Base-by-base conservation (phyloP, 2,329 filamentous ascomycete species). In the Fusarium paranaense region DNA sequence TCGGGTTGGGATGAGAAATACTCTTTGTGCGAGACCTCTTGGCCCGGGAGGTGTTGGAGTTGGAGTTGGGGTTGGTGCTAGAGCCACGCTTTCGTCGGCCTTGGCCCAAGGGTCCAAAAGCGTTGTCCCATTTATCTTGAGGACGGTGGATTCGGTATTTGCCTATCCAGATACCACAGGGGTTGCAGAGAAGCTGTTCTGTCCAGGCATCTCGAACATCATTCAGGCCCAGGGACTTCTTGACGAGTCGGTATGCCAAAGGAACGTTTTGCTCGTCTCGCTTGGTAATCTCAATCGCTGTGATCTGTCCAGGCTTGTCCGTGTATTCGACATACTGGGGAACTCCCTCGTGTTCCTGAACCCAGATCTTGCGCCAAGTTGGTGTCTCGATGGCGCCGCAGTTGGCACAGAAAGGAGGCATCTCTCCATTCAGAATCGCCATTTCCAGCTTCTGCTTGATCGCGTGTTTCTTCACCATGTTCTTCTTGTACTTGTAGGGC, bases 361-460 rank as follows among this genome's bases (percentile, higher is more conserved):
- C 91, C 88, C 93, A 98, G 14, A 97, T 94, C 79, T 96, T 97
- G 69, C 97, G 92, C 97, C 97, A 99, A 0, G 96, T 98, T 0
- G 96, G 94, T 1, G 97, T 99, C 78, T 98, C 94, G 66, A 99
- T 97, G 8, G 95, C 94, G 7, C 97, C 97, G 78, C 97, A 99
- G 78, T 98, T 98, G 72, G 90, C 90, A 81, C 97, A 99, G 79
- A 92, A 98, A 1, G 93, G 92, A 0, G 97, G 97, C 87, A 95
- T 93, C 74, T 95, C 90, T 6, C 97, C 97, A 64, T 91, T 90
- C n/a, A 88, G 88, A 63, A 98, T 91, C 0, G 90, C 91, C 42
- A 86, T 85, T 73, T 92, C 88, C 2, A 92, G 80, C 47, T 87
- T 87, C 71, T 91, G 87, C 78, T 87, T 88, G 74, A 91, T 90